Evolutionary conservation across 495 filamentous ascomycete genomes (phyloP).

Genomic region (Ramalina intermedia): DNA sequence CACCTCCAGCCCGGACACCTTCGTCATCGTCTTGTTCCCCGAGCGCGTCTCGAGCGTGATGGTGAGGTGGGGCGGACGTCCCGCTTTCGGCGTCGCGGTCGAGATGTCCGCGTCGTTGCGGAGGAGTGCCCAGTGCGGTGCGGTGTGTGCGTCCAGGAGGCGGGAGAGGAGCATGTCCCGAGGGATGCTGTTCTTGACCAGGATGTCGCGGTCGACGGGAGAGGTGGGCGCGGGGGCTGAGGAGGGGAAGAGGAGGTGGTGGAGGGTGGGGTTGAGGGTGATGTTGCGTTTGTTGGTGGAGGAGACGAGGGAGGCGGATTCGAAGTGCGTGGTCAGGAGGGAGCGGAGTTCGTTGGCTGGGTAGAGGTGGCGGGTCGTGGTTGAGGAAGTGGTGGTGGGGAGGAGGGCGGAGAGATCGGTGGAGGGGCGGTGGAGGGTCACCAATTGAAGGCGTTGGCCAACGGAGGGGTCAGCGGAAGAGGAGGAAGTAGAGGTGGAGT

Average conservation of each 20-base stretch:
- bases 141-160: constrained; percentile 31
- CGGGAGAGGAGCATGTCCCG: constrained; percentile 51
- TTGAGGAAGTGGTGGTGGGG: constrained; percentile 28
- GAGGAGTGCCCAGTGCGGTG: constrained; percentile 43
- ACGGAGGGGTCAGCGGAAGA: constrained; percentile 31
- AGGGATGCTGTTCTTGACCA: constrained; percentile 43
- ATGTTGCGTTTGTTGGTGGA: constrained; percentile 49
- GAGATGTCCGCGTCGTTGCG: constrained; percentile 35
- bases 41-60: constrained; percentile 49
- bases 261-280: constrained; percentile 46
- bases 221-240: constrained; percentile 10
- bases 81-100: constrained; percentile 48
- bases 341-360: constrained; percentile 37
- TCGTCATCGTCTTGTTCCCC: constrained; percentile 57
- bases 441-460: constrained; percentile 41
- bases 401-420: constrained; percentile 42
- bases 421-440: constrained; percentile 41
- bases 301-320: constrained; percentile 32
- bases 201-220: constrained; percentile 38
- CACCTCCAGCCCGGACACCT: constrained; percentile 45
- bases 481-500: constrained; percentile 1
- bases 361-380: constrained; percentile 20
- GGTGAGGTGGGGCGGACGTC: constrained; percentile 41
- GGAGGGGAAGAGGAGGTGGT: constrained; percentile 42
- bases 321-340: constrained; percentile 35